Evolutionary conservation across 2,329 filamentous ascomycete species (phyloP), one percentile per base, ranked within the genome.

Genomic region (Scedosporium minutisporum): DNA sequence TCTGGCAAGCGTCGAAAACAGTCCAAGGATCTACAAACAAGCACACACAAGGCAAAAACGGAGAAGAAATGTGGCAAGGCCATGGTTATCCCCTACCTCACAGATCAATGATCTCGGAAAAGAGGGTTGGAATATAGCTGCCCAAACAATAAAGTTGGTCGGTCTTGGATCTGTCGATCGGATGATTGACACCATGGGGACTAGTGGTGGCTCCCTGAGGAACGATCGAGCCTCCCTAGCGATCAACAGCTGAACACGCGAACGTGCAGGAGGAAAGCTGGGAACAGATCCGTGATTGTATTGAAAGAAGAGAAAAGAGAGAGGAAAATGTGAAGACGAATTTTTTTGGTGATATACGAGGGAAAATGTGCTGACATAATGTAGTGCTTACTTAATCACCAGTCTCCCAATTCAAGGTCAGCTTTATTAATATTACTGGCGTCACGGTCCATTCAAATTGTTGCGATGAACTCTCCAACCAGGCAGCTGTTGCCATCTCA

Each of bases 71-170:
- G 86, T 90, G 86, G 86, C 81, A 80, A 76, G 67, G 80, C 83
- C 85, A 93, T 93, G 90, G 89, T 93, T 93, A 85, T 87, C 89
- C 89, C 87, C 85, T 89, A 87, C 90, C 84, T 93, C 90, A 96
- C 78, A 69, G 84, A 86, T 89, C 90, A 80, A 96, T 87, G 90
- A 88, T 85, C 89, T 95, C 83, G 86, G 90, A 84, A 85, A 91
- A 91, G 83, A 85, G 90, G 87, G 78, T 81, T 87, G 89, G 89
- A 93, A 93, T 93, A 92, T 93, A 86, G 86, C 84, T 84, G 82
- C 87, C 79, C 80, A 77, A 23, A 58, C 57, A 33, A 23, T 2
- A 23, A 59, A 63, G 42, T 7, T 29, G 41, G 78, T 95, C 84
- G 71, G 76, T 96, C 88, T 96, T 76, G 90, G 88, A 95, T 87